A percentile compares a stretch with the other conserved stretches of the same genome.
phyloP scores from a whole-genome alignment of 345 rosid species.

The Bruguiera gymnorhiza region DNA sequence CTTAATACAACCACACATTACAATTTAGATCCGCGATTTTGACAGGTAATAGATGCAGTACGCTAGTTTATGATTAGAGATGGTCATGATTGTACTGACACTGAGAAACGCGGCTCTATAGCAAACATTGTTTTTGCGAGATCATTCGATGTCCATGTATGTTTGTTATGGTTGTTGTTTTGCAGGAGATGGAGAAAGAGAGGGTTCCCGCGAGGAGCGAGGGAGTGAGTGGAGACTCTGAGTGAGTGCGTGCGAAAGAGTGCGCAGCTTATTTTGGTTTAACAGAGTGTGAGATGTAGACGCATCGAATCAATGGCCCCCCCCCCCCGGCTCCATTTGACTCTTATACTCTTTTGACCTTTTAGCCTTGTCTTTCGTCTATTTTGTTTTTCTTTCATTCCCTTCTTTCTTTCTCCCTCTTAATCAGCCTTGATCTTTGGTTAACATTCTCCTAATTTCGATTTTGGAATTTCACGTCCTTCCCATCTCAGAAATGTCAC shows the following conservation, averaged over 20 bases:
- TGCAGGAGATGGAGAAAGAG: not conserved
- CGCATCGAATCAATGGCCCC: slow-evolving; percentile 53
- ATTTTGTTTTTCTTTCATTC: slow-evolving; percentile 20
- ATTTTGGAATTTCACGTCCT: too few species aligned
- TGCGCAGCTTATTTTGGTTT: slow-evolving; percentile 16
- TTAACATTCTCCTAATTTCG: too few species aligned
- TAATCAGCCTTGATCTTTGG: too few species aligned
- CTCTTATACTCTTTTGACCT: slow-evolving; percentile 16
- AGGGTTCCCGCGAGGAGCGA: slow-evolving; percentile 21
- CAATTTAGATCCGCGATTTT: slow-evolving; percentile 29
- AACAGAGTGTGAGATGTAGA: slow-evolving; percentile 50
- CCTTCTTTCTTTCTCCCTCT: not conserved
- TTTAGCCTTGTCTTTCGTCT: slow-evolving; percentile 26
- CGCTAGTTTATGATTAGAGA: slow-evolving; percentile 25
- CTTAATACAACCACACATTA: slow-evolving; percentile 31
- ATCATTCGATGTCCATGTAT: slow-evolving; percentile 9
- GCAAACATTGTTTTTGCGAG: slow-evolving; percentile 9
- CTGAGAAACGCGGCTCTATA: slow-evolving; percentile 43
- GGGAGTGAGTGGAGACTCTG: slow-evolving; percentile 23
- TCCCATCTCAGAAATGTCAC: too few species aligned
- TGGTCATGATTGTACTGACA: slow-evolving; percentile 42
- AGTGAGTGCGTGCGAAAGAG: slow-evolving; percentile 8
- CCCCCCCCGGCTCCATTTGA: slow-evolving; percentile 40
- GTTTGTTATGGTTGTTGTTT: not conserved
- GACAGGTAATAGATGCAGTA: slow-evolving; percentile 28